Conservation (phyloP, 208 protist species). For the Leishmania guyanensis region DNA sequence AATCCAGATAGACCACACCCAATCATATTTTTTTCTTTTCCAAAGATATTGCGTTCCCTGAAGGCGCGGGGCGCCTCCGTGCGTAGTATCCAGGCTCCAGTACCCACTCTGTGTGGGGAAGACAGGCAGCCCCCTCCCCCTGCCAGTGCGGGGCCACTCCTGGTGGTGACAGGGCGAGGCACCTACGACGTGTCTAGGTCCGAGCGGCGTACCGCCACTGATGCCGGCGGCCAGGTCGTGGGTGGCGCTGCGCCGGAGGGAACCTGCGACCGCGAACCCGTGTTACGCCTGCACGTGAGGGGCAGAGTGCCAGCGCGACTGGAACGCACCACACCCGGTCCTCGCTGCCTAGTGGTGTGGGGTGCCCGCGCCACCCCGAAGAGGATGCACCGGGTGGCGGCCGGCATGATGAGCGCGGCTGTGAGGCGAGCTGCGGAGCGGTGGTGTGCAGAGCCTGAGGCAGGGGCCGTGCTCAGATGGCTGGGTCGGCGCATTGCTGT, state of each 20-base stretch:
- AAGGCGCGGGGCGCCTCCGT: not conserved
- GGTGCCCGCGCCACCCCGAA: not conserved
- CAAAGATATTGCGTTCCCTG: not conserved
- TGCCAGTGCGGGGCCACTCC: not conserved
- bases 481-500: not conserved
- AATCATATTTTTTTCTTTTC: not conserved
- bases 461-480: not conserved
- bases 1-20: not conserved
- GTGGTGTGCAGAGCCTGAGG: not conserved
- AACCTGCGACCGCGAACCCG: not conserved
- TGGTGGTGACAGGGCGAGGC: not conserved
- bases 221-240: not conserved
- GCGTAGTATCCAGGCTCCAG: not conserved
- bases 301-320: not conserved
- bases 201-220: not conserved
- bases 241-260: not conserved
- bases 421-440: not conserved
- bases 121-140: not conserved
- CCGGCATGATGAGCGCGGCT: not conserved
- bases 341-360: not conserved
- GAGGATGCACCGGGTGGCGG: not conserved
- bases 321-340: not conserved
- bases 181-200: not conserved
- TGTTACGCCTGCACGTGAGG: not conserved
- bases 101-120: not conserved